phyloP scores from a whole-genome alignment of 1,284 basidiomycete species.

The Mrakiaceae sp. region DNA sequence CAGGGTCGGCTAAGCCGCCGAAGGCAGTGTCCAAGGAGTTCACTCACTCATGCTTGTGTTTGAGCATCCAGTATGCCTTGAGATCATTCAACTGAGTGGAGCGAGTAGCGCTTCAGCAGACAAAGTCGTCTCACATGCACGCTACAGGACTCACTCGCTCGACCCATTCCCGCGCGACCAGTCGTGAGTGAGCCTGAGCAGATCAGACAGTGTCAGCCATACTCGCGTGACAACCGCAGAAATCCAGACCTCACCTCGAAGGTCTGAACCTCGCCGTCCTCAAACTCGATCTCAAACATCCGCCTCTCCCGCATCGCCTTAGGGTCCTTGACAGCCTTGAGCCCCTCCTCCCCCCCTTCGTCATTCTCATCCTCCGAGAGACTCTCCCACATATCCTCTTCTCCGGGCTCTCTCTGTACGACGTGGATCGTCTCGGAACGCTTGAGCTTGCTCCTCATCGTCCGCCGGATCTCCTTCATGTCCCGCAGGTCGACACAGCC shows the following conservation, averaged over 20 bases:
- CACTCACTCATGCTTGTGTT: no score
- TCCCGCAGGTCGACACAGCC: slow-evolving; percentile 13
- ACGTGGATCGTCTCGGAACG: slow-evolving; percentile 34
- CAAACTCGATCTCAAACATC: slow-evolving; percentile 63
- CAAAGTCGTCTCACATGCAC: no score
- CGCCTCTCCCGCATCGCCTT: slow-evolving; percentile 47
- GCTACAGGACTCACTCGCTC: not conserved
- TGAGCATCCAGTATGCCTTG: no score
- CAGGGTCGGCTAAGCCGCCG: no score
- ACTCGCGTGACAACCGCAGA: not conserved
- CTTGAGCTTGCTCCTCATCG: slow-evolving; percentile 15
- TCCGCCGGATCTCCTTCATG: slow-evolving; percentile 9
- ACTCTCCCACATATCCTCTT: slow-evolving; percentile 29
- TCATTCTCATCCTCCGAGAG: slow-evolving; percentile 47
- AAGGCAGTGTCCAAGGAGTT: no score
- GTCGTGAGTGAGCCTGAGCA: slow-evolving; percentile 13
- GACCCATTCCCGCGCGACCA: slow-evolving; percentile 15
- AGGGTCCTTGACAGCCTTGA: slow-evolving; percentile 41
- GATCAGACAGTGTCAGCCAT: not conserved
- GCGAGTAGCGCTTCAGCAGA: no score
- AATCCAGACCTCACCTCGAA: slow-evolving; percentile 49
- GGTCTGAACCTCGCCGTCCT: slow-evolving; percentile 53
- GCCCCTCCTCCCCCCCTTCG: slow-evolving; percentile 52
- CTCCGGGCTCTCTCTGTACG: slow-evolving; percentile 5
- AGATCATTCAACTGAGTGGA: no score